These are phyloP conservation scores for Lunularia cruciata DNA, from an alignment of 225 moss, liverwort and hornwort species.

Conservation along the genomic window DNA sequence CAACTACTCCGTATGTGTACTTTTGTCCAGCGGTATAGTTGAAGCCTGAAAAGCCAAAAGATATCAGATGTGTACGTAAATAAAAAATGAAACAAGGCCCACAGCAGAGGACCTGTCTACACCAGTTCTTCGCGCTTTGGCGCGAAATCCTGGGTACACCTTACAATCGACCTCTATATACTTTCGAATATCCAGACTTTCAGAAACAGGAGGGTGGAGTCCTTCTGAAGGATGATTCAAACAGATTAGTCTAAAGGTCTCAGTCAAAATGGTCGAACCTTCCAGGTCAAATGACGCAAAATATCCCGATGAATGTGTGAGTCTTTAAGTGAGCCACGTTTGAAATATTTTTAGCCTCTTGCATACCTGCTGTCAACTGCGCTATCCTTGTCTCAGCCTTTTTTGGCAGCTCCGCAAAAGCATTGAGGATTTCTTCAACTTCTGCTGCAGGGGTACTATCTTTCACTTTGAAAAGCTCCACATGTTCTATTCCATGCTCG, in stretches of 20 bases:
- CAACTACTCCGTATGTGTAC: constrained; percentile 23
- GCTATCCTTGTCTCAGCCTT: constrained; percentile 14
- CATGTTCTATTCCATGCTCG: constrained; percentile 29
- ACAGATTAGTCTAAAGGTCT: too few relatives aligned
- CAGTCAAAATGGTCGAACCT: too few relatives aligned
- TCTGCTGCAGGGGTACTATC: constrained; percentile 21
- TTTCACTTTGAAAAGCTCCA: constrained; percentile 33
- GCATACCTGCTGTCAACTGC: constrained; percentile 36
- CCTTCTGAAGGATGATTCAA: too few relatives aligned
- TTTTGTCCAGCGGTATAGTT: constrained; percentile 25
- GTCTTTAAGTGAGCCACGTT: too few relatives aligned
- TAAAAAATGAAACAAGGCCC: background rate
- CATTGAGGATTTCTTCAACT: constrained; percentile 19
- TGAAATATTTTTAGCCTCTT: too few relatives aligned
- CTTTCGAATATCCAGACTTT: too few relatives aligned
- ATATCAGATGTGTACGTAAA: background rate
- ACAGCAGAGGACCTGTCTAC: background rate
- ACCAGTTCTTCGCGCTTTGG: too few relatives aligned
- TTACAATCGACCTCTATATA: too few relatives aligned
- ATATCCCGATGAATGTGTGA: too few relatives aligned
- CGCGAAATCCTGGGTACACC: too few relatives aligned
- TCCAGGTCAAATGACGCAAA: too few relatives aligned
- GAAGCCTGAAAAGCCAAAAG: constrained; percentile 22
- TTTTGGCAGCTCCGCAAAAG: constrained; percentile 20
- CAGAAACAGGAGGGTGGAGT: too few relatives aligned